Percentiles rank a stretch among this genome's conserved stretches.
phyloP scores from a whole-genome alignment of 805 yeast genomes.

The Ascoidea rubescens region DNA sequence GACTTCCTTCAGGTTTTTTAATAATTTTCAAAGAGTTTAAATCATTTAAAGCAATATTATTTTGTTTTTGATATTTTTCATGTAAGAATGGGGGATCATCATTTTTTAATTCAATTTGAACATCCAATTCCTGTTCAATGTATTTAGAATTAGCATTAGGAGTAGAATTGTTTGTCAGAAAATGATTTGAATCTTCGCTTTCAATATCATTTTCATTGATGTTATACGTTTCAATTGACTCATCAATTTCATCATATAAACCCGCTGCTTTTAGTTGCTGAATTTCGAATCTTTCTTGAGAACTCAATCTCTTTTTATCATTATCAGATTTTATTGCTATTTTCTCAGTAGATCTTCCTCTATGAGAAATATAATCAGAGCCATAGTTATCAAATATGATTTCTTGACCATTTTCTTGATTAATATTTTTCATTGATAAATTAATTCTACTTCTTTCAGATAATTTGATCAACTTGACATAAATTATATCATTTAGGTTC shows the following conservation, averaged over 20 bases:
- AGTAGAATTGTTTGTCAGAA: too few species aligned
- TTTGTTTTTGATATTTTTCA: constrained; percentile 15
- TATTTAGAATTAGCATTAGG: too few species aligned
- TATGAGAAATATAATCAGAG: neutral
- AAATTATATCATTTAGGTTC: constrained; percentile 44
- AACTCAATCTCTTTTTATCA: constrained; percentile 38
- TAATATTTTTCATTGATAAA: constrained; percentile 56
- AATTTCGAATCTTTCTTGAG: constrained; percentile 88
- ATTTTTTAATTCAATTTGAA: constrained; percentile 62
- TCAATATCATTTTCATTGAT: constrained; percentile 18
- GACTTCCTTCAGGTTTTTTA: constrained; percentile 66
- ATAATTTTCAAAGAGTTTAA: constrained; percentile 42
- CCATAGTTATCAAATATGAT: constrained; percentile 2
- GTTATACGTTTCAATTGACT: constrained; percentile 9
- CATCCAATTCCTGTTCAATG: neutral
- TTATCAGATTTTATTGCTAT: constrained; percentile 10
- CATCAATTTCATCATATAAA: constrained; percentile 31
- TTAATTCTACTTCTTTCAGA: constrained; percentile 32
- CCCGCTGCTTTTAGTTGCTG: constrained; percentile 75
- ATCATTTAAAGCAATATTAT: constrained; percentile 16
- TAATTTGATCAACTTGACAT: constrained; percentile 39
- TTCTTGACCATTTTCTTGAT: constrained; percentile 51
- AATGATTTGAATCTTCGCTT: neutral
- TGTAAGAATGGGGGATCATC: constrained; percentile 57
- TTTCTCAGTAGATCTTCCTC: constrained; percentile 6